These are phyloP conservation scores for Debaryomyces sp. DNA, from an alignment of 1,139 yeast species.

Conservation along the genomic window DNA sequence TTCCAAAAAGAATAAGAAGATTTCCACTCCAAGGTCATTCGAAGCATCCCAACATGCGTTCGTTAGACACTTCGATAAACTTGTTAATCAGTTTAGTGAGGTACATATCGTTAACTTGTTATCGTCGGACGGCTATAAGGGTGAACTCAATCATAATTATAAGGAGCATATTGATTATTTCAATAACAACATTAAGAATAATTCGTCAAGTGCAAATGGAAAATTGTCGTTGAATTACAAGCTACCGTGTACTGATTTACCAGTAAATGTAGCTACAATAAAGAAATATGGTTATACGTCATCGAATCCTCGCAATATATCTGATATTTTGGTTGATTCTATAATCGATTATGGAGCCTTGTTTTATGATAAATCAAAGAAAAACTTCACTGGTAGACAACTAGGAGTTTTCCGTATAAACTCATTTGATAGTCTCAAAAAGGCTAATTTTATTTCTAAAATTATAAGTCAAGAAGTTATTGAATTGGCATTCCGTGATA, in stretches of 20 bases:
- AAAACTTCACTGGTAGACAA: conserved; percentile 62
- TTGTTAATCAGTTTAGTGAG: conserved; percentile 63
- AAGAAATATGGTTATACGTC: conserved; percentile 41
- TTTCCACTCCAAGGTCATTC: conserved; percentile 58
- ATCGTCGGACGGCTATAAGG: conserved; percentile 45
- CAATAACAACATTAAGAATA: conserved; percentile 18
- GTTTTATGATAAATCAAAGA: conserved; percentile 53
- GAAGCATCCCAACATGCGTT: conserved; percentile 70
- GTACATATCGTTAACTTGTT: conserved; percentile 59
- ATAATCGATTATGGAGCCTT: conserved; percentile 66
- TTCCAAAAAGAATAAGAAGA: conserved; percentile 43
- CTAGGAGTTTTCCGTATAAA: conserved; percentile 68
- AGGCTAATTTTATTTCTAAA: conserved; percentile 61
- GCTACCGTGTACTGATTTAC: conserved; percentile 34
- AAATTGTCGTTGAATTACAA: conserved; percentile 15
- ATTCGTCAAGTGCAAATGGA: conserved; percentile 10
- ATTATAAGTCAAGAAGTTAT: conserved; percentile 64
- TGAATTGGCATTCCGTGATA: conserved; percentile 58
- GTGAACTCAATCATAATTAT: conserved; percentile 32
- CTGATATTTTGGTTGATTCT: conserved; percentile 44
- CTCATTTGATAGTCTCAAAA: conserved; percentile 66
- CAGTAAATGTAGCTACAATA: conserved; percentile 35
- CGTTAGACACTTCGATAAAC: conserved; percentile 60
- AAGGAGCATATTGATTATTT: conserved; percentile 34
- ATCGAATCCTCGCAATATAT: conserved; percentile 41